phyloP scores from a whole-genome alignment of 768 basidiomycete genomes.

The Dioszegia aurantiaca region DNA sequence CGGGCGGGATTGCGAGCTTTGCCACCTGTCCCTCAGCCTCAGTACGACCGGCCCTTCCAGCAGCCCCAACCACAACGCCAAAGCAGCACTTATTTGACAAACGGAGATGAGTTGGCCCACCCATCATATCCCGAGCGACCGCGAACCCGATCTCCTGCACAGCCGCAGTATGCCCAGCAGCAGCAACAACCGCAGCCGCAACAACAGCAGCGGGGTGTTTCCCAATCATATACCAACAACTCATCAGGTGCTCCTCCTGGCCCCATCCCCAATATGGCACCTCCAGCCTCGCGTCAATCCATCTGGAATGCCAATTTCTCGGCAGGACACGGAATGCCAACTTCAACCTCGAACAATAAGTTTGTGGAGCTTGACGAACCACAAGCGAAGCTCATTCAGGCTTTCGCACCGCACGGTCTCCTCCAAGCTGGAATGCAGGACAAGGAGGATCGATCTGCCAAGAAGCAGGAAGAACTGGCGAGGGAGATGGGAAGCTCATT shows the following conservation, averaged over 20 bases:
- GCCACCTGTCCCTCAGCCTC: constrained; percentile 32
- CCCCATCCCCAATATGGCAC: constrained; percentile 10
- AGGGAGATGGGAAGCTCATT: constrained; percentile 86
- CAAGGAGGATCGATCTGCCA: constrained; percentile 91
- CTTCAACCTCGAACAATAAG: constrained; percentile 54
- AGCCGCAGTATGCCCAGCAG: constrained; percentile 52
- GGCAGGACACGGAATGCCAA: constrained; percentile 59
- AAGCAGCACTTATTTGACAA: neutral
- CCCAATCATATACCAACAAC: constrained; percentile 28
- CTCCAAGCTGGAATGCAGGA: constrained; percentile 93
- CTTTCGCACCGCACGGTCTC: constrained; percentile 89
- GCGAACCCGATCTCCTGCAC: constrained; percentile 25
- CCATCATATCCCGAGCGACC: constrained; percentile 18
- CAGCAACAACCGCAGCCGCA: constrained; percentile 41
- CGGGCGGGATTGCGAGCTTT: constrained; percentile 25
- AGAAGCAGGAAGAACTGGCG: constrained; percentile 88
- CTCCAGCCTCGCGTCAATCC: constrained; percentile 59
- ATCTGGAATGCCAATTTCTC: constrained; percentile 91
- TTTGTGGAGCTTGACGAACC: constrained; percentile 74
- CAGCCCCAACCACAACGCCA: neutral
- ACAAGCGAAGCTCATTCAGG: constrained; percentile 77
- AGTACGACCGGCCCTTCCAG: neutral
- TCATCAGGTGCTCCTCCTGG: neutral
- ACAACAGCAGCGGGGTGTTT: constrained; percentile 55
- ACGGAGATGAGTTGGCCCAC: neutral